phyloP scores from a whole-genome alignment of 148 eudicot species.

The Nyssa sinensis region DNA sequence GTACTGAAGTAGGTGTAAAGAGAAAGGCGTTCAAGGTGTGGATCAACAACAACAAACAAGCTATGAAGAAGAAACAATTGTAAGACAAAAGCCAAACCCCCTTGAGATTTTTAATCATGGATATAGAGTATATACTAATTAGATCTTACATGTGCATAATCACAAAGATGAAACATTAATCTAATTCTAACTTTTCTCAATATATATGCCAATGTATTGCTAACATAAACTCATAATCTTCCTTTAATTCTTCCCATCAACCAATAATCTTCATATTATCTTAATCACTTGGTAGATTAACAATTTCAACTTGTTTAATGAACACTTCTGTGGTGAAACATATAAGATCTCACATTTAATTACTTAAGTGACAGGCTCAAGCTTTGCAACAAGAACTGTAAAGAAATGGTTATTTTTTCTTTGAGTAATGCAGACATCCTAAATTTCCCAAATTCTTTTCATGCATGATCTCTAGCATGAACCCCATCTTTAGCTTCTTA shows the following conservation, averaged over 20 bases:
- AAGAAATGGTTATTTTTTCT: no score
- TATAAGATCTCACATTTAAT: background rate
- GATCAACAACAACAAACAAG: constrained; percentile 67
- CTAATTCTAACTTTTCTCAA: background rate
- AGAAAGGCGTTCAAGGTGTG: constrained; percentile 62
- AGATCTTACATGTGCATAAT: constrained; percentile 3
- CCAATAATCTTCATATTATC: background rate
- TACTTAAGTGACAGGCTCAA: no score
- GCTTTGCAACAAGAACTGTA: no score
- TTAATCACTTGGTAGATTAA: no score
- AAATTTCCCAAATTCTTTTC: no score
- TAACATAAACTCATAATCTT: background rate
- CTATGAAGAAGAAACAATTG: constrained; percentile 40
- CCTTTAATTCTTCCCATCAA: background rate
- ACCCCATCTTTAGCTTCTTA: background rate
- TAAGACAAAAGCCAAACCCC: background rate
- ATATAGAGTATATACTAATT: background rate
- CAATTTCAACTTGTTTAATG: background rate
- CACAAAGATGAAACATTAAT: no score
- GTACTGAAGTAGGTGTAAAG: constrained; percentile 45
- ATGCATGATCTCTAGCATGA: background rate
- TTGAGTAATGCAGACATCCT: no score
- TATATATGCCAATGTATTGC: background rate
- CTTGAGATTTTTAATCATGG: background rate
- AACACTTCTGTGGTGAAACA: background rate